A percentile compares a stretch with the other conserved stretches of the same genome.
These are phyloP conservation scores for Teratosphaeria zuluensis DNA, from an alignment of 2,329 filamentous ascomycete species.

Conservation along the genomic window DNA sequence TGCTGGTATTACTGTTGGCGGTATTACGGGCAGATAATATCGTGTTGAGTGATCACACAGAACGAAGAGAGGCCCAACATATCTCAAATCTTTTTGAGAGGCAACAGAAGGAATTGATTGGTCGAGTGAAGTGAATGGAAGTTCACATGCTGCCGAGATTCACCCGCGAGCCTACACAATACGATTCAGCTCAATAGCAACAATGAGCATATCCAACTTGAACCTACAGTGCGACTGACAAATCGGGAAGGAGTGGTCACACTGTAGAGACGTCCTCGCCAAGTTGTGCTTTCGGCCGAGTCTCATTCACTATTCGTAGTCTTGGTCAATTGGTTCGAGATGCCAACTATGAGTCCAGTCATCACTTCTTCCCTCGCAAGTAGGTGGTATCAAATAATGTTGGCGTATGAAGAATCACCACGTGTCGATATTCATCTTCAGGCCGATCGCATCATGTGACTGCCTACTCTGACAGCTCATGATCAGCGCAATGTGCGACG, in stretches of 20 bases:
- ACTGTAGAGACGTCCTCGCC: too few species aligned
- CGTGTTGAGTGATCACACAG: background rate
- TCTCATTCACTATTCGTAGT: too few species aligned
- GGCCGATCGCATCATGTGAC: too few species aligned
- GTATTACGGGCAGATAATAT: background rate
- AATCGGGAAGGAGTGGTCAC: too few species aligned
- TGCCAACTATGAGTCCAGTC: too few species aligned
- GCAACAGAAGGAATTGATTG: background rate
- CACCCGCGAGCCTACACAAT: background rate
- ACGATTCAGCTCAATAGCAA: background rate
- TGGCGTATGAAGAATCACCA: background rate
- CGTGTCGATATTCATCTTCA: background rate
- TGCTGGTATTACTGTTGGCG: background rate
- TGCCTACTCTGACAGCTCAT: too few species aligned
- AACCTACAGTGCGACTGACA: too few species aligned
- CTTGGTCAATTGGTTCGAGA: too few species aligned
- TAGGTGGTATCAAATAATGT: background rate
- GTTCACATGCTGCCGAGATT: background rate
- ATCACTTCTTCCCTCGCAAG: too few species aligned
- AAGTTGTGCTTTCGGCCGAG: too few species aligned
- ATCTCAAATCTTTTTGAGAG: background rate
- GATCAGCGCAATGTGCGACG: too few species aligned
- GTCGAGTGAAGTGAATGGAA: background rate
- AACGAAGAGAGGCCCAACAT: background rate
- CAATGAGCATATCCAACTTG: background rate